These are phyloP conservation scores for Tetratostichococcus sp. DNA, from an alignment of 139 green algal genomes.

Conservation along the genomic window DNA sequence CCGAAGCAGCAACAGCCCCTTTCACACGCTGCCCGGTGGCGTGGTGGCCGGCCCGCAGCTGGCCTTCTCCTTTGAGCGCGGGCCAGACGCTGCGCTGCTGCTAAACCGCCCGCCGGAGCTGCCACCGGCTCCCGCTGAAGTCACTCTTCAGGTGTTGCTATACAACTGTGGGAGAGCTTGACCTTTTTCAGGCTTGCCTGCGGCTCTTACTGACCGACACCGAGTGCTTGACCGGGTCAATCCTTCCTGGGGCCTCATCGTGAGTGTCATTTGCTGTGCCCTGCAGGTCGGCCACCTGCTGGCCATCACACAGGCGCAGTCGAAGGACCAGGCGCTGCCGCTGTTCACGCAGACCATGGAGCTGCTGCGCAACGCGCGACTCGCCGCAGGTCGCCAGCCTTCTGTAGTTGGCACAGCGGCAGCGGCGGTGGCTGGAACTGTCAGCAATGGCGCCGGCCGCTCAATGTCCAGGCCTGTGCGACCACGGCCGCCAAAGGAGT, in stretches of 20 bases:
- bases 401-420: not conserved
- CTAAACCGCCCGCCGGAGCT: slow-evolving; percentile 6
- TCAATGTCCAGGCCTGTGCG: not conserved
- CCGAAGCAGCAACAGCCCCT: not conserved
- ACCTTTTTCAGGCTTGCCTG: no score
- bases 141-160: slow-evolving; percentile 10
- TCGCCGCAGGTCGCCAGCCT: not conserved
- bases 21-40: slow-evolving; percentile 14
- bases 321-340: slow-evolving; percentile 36
- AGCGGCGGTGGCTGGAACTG: no score
- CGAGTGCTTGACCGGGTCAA: no score
- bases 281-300: slow-evolving; percentile 50
- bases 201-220: no score
- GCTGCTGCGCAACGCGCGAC: not conserved
- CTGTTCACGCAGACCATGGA: slow-evolving; percentile 35
- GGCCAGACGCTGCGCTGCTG: slow-evolving; percentile 6
- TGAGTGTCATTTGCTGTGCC: not conserved
- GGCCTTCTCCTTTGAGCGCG: not conserved
- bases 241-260: no score
- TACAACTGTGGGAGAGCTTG: no score
- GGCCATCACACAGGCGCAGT: slow-evolving; percentile 33
- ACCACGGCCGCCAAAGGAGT: not conserved
- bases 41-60: slow-evolving; percentile 21
- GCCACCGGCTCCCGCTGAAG: slow-evolving; percentile 9
- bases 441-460: not conserved